Percentiles rank a stretch among this genome's conserved stretches.
Evolutionary conservation across 2,329 filamentous ascomycete genomes (phyloP).

Genomic region (Exophiala xenobiotica): DNA sequence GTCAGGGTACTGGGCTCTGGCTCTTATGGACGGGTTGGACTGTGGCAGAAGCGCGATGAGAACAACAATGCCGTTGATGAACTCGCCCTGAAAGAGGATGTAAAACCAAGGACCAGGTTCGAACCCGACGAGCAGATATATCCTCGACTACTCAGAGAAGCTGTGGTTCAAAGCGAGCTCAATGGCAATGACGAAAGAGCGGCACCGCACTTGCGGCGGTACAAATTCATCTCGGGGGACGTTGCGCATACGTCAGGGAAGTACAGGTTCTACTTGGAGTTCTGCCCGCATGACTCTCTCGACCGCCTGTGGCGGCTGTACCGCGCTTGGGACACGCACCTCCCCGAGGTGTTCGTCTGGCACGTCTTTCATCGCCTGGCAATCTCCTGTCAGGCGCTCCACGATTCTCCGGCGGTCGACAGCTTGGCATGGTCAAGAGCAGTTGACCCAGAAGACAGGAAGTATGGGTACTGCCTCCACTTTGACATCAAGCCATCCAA

Average conservation of each 20-base stretch:
- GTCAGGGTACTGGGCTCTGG: conserved; percentile 21
- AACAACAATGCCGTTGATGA: conserved; percentile 18
- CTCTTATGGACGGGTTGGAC: conserved; percentile 20
- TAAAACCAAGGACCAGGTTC: no score
- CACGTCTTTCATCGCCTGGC: conserved; percentile 26
- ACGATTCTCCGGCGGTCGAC: conserved; percentile 1
- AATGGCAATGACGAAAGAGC: conserved; percentile 8
- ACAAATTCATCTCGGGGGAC: conserved; percentile 17
- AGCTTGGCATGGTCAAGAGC: background rate
- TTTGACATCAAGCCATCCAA: conserved; percentile 97
- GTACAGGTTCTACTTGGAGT: conserved; percentile 26
- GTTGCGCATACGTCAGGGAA: background rate
- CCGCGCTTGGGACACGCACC: conserved; percentile 19
- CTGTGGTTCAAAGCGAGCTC: conserved; percentile 18
- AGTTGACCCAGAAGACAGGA: background rate
- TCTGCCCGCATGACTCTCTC: conserved; percentile 20
- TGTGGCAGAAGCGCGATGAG: conserved; percentile 20
- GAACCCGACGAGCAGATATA: no score
- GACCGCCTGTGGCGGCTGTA: conserved; percentile 14
- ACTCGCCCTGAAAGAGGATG: conserved; percentile 19
- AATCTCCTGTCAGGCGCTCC: conserved; percentile 15
- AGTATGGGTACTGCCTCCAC: conserved; percentile 68
- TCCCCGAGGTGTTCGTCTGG: conserved; percentile 29
- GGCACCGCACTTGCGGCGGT: conserved; percentile 19
- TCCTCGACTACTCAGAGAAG: conserved; percentile 15